Evolutionary conservation across 2,329 filamentous ascomycete species (phyloP), one percentile per base, ranked within the genome.

Genomic region (Xylaria digitata): DNA sequence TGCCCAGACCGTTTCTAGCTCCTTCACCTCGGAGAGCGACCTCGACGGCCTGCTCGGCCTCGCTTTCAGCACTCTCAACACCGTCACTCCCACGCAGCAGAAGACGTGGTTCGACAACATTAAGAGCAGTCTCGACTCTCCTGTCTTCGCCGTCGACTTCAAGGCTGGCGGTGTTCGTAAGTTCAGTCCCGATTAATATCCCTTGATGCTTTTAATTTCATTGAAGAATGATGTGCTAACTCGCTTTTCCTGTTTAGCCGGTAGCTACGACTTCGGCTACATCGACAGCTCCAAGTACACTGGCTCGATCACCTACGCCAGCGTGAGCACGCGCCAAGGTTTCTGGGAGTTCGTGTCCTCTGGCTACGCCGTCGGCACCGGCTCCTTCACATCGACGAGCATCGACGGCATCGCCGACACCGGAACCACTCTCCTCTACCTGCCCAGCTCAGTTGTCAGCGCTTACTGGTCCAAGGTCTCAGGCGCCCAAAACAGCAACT

Each of bases 351-450:
- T 78, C 67, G 70, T 70, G 19, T 65, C 76, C 1, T 57, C 70
- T 0, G 75, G 74, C n/a, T 77, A 74, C 66, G 54, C 69, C 48
- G 69, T 79, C 53, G 78, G 75, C 66, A 59, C 53, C 50, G 68
- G 63, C 40, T 49, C 66, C 9, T 71, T 69, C 65, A 64, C 67
- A 67, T 68, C 61, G 13, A 65, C 71, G 26, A 57, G 67, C 34
- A 69, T 80, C 52, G 75, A 72, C 19, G 84, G 84, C 23, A 88
- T 89, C 68, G 84, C 84, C 34, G 87, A 89, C 78, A 89, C 87
- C 7, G 87, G 87, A 63, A 88, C 87, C 13, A 86, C 87, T 8
- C 81, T 89, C 58, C 81, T 66, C 45, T 69, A 69, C 63, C 80
- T 87, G 54, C 82, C 84, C 64, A 76, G 78, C 49, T 72, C 78